Conservation (phyloP, 345 rosid species). For the Schrenkiella parvula region DNA sequence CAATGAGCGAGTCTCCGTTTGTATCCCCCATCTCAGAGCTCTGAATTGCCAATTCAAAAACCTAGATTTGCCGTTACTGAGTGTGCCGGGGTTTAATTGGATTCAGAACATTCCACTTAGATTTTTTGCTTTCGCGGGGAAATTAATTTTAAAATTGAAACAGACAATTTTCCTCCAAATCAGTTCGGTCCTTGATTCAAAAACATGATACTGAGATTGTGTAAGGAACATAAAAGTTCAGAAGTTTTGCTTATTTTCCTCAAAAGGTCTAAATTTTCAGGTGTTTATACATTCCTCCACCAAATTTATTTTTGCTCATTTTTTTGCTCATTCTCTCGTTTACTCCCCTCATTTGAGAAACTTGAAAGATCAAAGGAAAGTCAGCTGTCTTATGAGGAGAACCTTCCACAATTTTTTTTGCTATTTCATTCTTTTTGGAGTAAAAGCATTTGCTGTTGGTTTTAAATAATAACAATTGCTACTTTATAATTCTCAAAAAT, state of each 20-base stretch:
- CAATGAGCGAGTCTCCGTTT: conserved; percentile 36
- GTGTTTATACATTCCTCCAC: background rate
- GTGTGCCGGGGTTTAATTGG: conserved; percentile 10
- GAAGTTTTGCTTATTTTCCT: too few species aligned
- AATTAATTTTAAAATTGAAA: background rate
- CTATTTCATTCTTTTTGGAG: background rate
- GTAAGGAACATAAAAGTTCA: too few species aligned
- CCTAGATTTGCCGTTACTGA: conserved; percentile 22
- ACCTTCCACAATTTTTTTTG: background rate
- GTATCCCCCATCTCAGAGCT: conserved; percentile 14
- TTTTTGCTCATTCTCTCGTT: background rate
- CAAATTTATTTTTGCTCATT: background rate
- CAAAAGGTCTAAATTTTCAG: background rate
- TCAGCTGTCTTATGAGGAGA: background rate
- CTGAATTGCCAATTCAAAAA: conserved; percentile 6
- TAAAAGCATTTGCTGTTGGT: background rate
- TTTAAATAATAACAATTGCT: too few species aligned
- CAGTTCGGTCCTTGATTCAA: background rate
- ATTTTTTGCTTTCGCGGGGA: conserved; percentile 28
- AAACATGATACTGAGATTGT: too few species aligned
- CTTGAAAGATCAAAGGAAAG: background rate
- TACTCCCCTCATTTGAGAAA: background rate
- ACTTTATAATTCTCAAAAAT: background rate
- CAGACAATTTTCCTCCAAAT: background rate
- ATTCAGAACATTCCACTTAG: background rate